Evolutionary conservation across 2,329 filamentous ascomycete genomes (phyloP).

Genomic region (Fusarium lyarnte): DNA sequence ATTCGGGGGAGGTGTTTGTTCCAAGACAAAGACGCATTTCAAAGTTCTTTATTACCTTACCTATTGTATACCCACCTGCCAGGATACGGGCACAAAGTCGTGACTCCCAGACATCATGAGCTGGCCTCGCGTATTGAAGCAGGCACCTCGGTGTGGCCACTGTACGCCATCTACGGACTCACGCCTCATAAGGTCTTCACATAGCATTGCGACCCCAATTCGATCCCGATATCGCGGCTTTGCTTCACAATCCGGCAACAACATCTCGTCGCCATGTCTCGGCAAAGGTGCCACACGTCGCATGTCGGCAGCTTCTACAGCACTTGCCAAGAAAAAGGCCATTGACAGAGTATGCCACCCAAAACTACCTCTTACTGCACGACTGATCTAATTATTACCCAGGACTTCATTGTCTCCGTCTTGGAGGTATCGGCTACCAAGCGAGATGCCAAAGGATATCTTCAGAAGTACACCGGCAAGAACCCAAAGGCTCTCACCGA

Average conservation of each 20-base stretch:
- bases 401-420: constrained; percentile 89
- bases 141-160: constrained; percentile 45
- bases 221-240: constrained; percentile 22
- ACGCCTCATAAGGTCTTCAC: not conserved
- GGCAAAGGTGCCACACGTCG: constrained; percentile 35
- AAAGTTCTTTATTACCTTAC: constrained; percentile 5
- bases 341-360: constrained; percentile 46
- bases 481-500: constrained; percentile 39
- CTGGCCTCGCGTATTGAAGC: constrained; percentile 53
- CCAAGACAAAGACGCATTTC: not conserved
- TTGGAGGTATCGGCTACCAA: constrained; percentile 90
- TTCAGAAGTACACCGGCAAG: constrained; percentile 77
- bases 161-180: constrained; percentile 21
- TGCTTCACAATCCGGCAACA: constrained; percentile 22
- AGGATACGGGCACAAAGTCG: constrained; percentile 9
- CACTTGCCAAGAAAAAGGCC: constrained; percentile 46
- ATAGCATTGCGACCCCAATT: constrained; percentile 1
- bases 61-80: not conserved
- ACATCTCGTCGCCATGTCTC: constrained; percentile 9
- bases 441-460: constrained; percentile 89
- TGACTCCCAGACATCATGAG: constrained; percentile 49
- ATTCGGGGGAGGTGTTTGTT: constrained; percentile 30
- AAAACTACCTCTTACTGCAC: not conserved
- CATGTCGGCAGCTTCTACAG: constrained; percentile 44
- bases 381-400: constrained; percentile 21